Base-by-base conservation (phyloP, 2,329 filamentous ascomycete species). In the Cladobotryum protrusum region DNA sequence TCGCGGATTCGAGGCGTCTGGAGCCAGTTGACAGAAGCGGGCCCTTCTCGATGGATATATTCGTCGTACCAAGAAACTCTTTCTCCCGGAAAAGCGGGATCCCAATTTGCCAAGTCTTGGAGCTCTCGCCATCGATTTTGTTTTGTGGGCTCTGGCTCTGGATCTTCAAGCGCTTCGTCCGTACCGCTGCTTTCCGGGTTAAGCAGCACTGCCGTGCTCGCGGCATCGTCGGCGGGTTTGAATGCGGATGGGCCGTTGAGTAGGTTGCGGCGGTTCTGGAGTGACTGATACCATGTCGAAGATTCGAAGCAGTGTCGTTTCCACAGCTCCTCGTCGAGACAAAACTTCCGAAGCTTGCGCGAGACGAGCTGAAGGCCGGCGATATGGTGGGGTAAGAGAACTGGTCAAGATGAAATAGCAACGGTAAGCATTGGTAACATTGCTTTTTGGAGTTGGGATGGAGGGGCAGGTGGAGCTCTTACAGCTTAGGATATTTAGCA, bases 31-130 rank as follows among this genome's bases (percentile, higher is more conserved):
- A 89, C 73, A 13, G 76, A 77, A n/a, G 89, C 75, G 0, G 85
- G 83, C 1, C 82, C 89, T 67, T 91, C 78, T 33, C 91, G 79
- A 47, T 91, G 88, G 54, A 95, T 85, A 62, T 90, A 96, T 66
- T 96, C 91, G 49, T 87, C 79, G 65, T 95, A 96, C 86, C 89
- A 96, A 44, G 87, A 82, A 17, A 91, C 75, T 37, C 73, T 74
- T 67, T 96, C 90, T 4, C 69, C 72, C 0, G 83, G 79, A 55
- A 86, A 89, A 0, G 81, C 81, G 1, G 88, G 88, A 58, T 96
- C 89, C 90, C 90, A 96, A 57, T 89, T 89, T 4, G 84, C 83
- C 61, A 87, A 72, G 50, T 88, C 78, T 45, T 82, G 77, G 1
- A 62, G 49, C 29, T 57, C 57, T 24, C 58, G 61, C 37, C 60